A percentile compares a stretch with the other conserved stretches of the same genome.
phyloP scores from a whole-genome alignment of 805 yeast species.

The Saccharomycopsis guyanensis region DNA sequence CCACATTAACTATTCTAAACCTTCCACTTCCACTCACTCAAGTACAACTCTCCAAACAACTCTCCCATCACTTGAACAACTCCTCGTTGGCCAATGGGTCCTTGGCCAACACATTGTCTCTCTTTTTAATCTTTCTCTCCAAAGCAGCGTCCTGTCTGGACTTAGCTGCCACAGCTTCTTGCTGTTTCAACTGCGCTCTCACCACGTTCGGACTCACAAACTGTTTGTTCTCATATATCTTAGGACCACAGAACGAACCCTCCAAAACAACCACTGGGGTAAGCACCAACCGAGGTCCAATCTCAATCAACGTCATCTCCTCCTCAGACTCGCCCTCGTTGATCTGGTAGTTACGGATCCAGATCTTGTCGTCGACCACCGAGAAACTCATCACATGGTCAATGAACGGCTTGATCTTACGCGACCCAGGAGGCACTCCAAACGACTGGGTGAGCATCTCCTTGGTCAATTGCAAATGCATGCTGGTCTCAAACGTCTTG shows the following conservation, averaged over 20 bases:
- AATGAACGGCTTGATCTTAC: slow-evolving; percentile 88
- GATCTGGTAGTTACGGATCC: slow-evolving; percentile 95
- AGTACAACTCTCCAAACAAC: too few species aligned
- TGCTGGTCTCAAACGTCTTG: slow-evolving; percentile 56
- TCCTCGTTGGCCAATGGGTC: slow-evolving; percentile 81
- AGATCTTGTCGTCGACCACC: slow-evolving; percentile 85
- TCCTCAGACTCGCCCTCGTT: slow-evolving; percentile 51
- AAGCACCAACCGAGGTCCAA: slow-evolving; percentile 93
- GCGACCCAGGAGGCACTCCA: slow-evolving; percentile 92
- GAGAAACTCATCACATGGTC: slow-evolving; percentile 94
- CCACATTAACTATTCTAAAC: too few species aligned
- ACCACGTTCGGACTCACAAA: slow-evolving; percentile 93
- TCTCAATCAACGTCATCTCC: slow-evolving; percentile 72
- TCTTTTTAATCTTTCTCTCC: slow-evolving; percentile 64
- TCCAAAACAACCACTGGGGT: slow-evolving; percentile 87
- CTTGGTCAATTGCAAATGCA: slow-evolving; percentile 65
- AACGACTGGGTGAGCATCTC: slow-evolving; percentile 76
- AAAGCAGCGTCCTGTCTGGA: slow-evolving; percentile 73
- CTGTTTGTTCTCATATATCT: slow-evolving; percentile 93
- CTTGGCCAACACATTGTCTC: slow-evolving; percentile 64
- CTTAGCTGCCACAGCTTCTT: slow-evolving; percentile 73
- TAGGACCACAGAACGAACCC: slow-evolving; percentile 97
- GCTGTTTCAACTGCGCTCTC: slow-evolving; percentile 78
- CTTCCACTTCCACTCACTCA: too few species aligned
- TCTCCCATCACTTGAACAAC: slow-evolving; percentile 60